Percentiles rank a stretch among this genome's conserved stretches.
These are phyloP conservation scores for Taiozyma sp. DNA, from an alignment of 1,139 yeast genomes.

Conservation along the genomic window DNA sequence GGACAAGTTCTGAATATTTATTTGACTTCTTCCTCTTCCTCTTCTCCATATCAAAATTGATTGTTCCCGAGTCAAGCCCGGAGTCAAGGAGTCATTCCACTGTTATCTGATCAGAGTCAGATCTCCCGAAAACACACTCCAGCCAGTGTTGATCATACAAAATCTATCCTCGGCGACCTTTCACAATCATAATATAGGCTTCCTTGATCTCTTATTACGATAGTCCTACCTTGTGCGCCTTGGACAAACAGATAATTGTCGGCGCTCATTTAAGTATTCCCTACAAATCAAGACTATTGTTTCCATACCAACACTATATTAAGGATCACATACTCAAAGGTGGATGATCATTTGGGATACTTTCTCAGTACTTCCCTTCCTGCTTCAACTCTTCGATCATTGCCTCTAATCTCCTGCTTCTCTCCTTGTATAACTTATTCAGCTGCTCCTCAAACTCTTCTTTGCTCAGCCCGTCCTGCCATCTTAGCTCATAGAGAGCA, in stretches of 20 bases:
- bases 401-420: not conserved
- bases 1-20: not conserved
- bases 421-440: not conserved
- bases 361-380: not conserved
- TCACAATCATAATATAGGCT: no score
- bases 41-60: not conserved
- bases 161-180: no score
- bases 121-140: not conserved
- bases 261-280: no score
- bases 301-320: no score
- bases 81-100: not conserved
- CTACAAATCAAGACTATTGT: no score
- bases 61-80: not conserved
- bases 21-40: not conserved
- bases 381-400: not conserved
- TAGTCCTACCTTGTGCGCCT: no score
- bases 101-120: not conserved
- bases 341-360: not conserved
- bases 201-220: no score
- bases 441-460: constrained; percentile 31
- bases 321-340: no score
- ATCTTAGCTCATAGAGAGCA: constrained; percentile 34
- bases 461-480: constrained; percentile 34
- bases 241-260: no score
- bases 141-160: no score